These are phyloP conservation scores for Chalaropsis ovoidea DNA, from an alignment of 2,329 filamentous ascomycete species.

Conservation along the genomic window DNA sequence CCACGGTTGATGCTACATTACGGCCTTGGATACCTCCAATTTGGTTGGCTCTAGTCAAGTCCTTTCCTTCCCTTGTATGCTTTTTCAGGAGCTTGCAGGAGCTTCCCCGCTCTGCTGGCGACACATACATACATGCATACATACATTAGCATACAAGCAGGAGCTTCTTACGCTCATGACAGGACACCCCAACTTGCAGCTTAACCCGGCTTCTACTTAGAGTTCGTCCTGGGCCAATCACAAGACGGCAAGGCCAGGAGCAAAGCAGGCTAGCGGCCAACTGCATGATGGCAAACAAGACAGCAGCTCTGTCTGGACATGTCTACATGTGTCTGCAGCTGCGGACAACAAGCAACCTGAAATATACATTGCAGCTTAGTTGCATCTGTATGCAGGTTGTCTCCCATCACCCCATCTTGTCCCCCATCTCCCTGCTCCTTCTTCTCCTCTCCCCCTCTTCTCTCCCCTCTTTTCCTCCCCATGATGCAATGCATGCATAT, in stretches of 20 bases:
- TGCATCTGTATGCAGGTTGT: background rate
- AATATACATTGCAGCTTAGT: slow-evolving; percentile 13
- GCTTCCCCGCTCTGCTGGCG: background rate
- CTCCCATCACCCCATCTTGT: no score
- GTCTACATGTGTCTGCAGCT: background rate
- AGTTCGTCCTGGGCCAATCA: background rate
- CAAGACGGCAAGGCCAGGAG: background rate
- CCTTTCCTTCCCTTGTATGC: background rate
- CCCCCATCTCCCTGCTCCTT: background rate
- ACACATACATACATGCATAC: no score
- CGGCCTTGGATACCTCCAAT: background rate
- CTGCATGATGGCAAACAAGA: slow-evolving; percentile 7
- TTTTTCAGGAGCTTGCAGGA: background rate
- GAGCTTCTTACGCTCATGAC: background rate
- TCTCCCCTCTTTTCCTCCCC: background rate
- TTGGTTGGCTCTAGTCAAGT: background rate
- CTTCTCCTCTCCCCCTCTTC: background rate
- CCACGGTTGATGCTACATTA: no score
- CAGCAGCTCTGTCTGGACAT: background rate
- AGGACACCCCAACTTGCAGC: background rate
- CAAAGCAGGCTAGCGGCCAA: background rate
- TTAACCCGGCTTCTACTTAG: background rate
- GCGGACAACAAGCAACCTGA: background rate
- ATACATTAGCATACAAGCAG: background rate
- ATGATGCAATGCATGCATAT: slow-evolving; percentile 10